Evolutionary conservation across 1,284 basidiomycete genomes (phyloP), one percentile per base, ranked within the genome.

Genomic region (Omphalotus olearius): DNA sequence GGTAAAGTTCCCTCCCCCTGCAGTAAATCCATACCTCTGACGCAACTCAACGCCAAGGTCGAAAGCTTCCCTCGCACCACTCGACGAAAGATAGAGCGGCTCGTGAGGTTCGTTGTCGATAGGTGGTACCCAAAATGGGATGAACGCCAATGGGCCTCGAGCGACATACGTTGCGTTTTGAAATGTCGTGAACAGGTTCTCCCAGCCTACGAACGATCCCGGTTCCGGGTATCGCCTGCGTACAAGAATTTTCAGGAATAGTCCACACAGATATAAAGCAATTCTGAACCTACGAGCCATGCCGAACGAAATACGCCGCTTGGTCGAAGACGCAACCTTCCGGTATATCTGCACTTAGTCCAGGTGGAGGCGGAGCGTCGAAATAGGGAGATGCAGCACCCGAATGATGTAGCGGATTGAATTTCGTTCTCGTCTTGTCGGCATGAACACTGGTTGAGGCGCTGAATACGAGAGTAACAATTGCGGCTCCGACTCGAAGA

Each of bases 381-480:
- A 74, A 75, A 56, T 73, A 75, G 0, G 72, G 72, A 2, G 70
- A 71, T 0, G 69, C 67, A 5, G 67, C 61, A 0, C 72, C 73
- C 9, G 70, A 71, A 57, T 75, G 72, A 1, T 72, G 65, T 3
- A 73, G 57, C 2, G 72, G 70, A 46, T 74, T 60, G 57, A 73
- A 74, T 13, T 33, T 33, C 7, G 30, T 7, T 33, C 30, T 13
- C 9, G 9, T 33, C 13, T 13, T 7, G 9, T 33, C 13, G 9
- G 30, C 13, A 33, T 33, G 30, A 33, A 7, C 30, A 33, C 7
- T n/a, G n/a, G n/a, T 2, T 13, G 30, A 10, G 9, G 9, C 30
- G 30, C 30, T 33, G 30, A 33, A 13, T 33, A 9, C 13, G 30
- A 33, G 30, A 33, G 30, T 9, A 13, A 9, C 9, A 2, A 33